Conservation (phyloP, 139 green algal species). For the Micractinium sp. region DNA sequence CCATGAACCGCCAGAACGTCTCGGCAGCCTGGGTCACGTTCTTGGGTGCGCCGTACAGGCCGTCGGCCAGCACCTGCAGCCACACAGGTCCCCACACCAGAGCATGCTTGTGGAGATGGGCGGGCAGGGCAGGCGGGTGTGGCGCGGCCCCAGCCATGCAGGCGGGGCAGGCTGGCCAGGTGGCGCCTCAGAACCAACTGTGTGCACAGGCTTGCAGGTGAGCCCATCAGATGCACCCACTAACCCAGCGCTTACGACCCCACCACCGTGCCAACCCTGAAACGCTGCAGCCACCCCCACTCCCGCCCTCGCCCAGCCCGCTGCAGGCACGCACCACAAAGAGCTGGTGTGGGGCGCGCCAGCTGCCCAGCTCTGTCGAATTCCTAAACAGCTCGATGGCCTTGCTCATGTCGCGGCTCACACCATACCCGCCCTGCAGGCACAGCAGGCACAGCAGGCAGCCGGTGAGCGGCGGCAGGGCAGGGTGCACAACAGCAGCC, state of each 20-base stretch:
- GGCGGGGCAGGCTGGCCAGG: too few relatives aligned
- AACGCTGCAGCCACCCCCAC: too few relatives aligned
- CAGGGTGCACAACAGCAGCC: not conserved
- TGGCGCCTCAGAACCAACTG: too few relatives aligned
- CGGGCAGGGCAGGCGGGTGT: too few relatives aligned
- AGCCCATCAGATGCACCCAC: too few relatives aligned
- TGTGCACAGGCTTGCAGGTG: too few relatives aligned
- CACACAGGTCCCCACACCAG: not conserved
- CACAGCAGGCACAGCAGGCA: not conserved
- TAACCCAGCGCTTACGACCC: too few relatives aligned
- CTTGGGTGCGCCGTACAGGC: conserved; percentile 6
- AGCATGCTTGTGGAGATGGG: too few relatives aligned
- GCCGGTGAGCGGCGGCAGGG: not conserved
- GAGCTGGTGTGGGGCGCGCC: conserved; percentile 52
- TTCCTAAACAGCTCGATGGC: conserved; percentile 41
- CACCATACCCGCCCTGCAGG: conserved; percentile 21
- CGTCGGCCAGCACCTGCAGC: conserved; percentile 23
- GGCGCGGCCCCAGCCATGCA: too few relatives aligned
- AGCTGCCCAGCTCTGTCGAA: conserved; percentile 46
- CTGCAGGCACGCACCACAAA: conserved; percentile 17
- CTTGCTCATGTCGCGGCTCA: conserved; percentile 4
- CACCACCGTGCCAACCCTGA: too few relatives aligned
- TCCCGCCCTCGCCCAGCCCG: not conserved
- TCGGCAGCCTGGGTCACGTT: not conserved
- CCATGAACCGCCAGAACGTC: conserved; percentile 13